Evolutionary conservation across 2,329 filamentous ascomycete genomes (phyloP), one percentile per base, ranked within the genome.

Genomic region (Cercospora sp.): DNA sequence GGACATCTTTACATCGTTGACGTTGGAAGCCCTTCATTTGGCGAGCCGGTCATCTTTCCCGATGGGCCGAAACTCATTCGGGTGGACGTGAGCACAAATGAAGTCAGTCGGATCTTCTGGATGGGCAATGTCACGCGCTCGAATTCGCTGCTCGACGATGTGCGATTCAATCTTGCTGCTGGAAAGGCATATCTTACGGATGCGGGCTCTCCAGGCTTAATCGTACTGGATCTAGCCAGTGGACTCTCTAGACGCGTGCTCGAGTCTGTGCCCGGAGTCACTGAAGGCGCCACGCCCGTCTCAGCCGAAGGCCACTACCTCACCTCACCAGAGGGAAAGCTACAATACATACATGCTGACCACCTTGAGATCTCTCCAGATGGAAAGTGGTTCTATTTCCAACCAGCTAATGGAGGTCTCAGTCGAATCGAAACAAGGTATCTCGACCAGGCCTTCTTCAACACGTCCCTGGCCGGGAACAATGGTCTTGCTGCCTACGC

Each of bases 311-410:
- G 75, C 5, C 71, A 64, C 28, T 68, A 65, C 20, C 71, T 79
- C 12, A 66, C 71, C 18, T 62, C 65, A 1, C 66, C 72, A 1
- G 67, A 68, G 5, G 73, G 69, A 8, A 71, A 72, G 10, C 72
- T 74, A 18, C 48, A 67, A 9, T 75, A 74, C 66, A 69, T 78
- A 59, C 75, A 77, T 26, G 75, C 77, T 20, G 79, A 80, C 65
- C 79, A 81, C 63, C 75, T 78, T n/a, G 80, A 81, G 70, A 78
- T 81, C 5, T 80, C 77, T 0, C 79, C 79, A 1, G 76, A 80
- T 55, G 78, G 76, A 2, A 70, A 75, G 20, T 80, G 74, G 40
- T 73, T 78, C 48, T 81, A 81, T 70, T 81, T 79, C 64, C 78
- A 81, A 64, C 78, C 79, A 7, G 72, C 74, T 3, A 77, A 71